These are phyloP conservation scores for Saccharomycopsis sp. DNA, from an alignment of 805 yeast species.

Conservation along the genomic window DNA sequence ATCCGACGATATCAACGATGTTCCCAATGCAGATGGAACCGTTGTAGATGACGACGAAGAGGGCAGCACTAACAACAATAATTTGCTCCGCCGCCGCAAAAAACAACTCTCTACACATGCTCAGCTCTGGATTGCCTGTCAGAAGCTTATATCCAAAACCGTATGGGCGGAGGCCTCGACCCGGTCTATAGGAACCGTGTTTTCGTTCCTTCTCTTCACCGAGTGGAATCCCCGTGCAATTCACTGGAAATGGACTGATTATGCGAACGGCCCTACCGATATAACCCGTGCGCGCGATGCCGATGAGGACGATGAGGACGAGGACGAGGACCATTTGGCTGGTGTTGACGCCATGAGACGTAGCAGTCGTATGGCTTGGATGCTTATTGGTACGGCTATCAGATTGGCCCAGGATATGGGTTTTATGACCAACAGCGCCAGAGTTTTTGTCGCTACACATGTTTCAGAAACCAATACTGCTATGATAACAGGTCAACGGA, in stretches of 20 bases:
- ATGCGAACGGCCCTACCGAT: slow-evolving; percentile 59
- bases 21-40: too few relatives aligned
- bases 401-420: slow-evolving; percentile 84
- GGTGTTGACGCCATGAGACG: slow-evolving; percentile 83
- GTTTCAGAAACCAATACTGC: slow-evolving; percentile 78
- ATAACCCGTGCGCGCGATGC: slow-evolving; percentile 22
- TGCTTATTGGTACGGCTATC: slow-evolving; percentile 83
- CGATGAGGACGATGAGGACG: slow-evolving; percentile 14
- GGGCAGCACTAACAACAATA: slow-evolving; percentile 1
- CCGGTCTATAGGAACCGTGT: slow-evolving; percentile 77
- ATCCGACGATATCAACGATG: slow-evolving; percentile 33
- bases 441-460: slow-evolving; percentile 78
- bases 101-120: slow-evolving; percentile 65
- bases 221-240: slow-evolving; percentile 97
- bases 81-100: background rate
- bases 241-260: slow-evolving; percentile 82
- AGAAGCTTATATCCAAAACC: slow-evolving; percentile 71
- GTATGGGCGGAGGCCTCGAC: slow-evolving; percentile 94
- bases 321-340: slow-evolving; percentile 45
- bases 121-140: slow-evolving; percentile 78
- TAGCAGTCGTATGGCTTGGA: slow-evolving; percentile 88
- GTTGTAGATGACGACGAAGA: slow-evolving; percentile 23
- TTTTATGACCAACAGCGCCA: slow-evolving; percentile 63
- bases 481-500: slow-evolving; percentile 69
- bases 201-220: slow-evolving; percentile 76